These are phyloP conservation scores for Thielaviopsis ethacetica DNA, from an alignment of 2,329 filamentous ascomycete genomes.

Conservation along the genomic window DNA sequence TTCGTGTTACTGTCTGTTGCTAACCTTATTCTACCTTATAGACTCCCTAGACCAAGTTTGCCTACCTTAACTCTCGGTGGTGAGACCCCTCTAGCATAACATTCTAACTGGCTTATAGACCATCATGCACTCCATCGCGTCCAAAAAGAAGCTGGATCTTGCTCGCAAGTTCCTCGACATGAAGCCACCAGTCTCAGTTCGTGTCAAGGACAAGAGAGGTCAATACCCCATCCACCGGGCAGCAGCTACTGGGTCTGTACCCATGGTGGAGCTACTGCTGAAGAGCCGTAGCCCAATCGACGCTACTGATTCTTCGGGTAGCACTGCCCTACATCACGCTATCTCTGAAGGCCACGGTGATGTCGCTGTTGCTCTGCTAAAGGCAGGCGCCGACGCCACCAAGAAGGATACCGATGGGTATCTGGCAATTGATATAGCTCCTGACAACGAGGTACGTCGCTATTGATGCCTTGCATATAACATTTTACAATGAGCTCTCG, in stretches of 20 bases:
- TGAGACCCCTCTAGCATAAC: not conserved
- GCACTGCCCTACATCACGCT: conserved; percentile 81
- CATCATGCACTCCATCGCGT: conserved; percentile 78
- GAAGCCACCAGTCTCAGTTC: conserved; percentile 53
- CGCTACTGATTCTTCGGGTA: conserved; percentile 64
- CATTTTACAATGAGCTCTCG: no score
- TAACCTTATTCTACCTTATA: conserved; percentile 18
- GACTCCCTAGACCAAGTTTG: conserved; percentile 48
- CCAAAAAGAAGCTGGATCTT: conserved; percentile 72
- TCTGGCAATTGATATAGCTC: conserved; percentile 65
- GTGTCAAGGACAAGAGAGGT: conserved; percentile 71
- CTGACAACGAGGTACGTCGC: conserved; percentile 56
- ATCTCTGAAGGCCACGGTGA: conserved; percentile 67
- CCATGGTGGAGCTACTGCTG: conserved; percentile 67
- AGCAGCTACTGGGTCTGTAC: conserved; percentile 75
- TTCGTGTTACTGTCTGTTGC: not conserved
- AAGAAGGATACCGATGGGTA: conserved; percentile 58
- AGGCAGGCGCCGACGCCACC: conserved; percentile 66
- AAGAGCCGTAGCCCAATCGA: conserved; percentile 67
- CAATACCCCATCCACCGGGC: conserved; percentile 85
- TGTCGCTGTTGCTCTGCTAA: conserved; percentile 66
- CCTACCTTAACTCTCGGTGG: not conserved
- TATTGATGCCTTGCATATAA: no score
- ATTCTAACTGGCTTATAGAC: conserved; percentile 34
- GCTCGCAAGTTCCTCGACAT: conserved; percentile 61